A percentile compares a stretch with the other conserved stretches of the same genome.
Conservation (phyloP, 371 early-diverging fungal genomes). For the Lichtheimia hyalospora region DNA sequence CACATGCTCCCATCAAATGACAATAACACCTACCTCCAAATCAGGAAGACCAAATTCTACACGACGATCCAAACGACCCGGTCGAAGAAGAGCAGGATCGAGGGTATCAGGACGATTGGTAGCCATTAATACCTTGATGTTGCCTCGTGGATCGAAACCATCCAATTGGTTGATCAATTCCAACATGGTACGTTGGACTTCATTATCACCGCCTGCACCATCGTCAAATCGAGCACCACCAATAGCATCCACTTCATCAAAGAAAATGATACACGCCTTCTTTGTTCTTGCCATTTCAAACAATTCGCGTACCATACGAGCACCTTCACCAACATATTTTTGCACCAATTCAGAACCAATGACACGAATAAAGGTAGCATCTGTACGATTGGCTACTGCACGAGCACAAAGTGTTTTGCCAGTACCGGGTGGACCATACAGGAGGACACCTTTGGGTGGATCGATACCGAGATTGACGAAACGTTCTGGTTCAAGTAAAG, state of each 20-base stretch:
- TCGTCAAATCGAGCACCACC: conserved; percentile 93
- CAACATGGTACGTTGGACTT: conserved; percentile 99
- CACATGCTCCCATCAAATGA: not conserved
- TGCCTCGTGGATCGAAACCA: conserved; percentile 99
- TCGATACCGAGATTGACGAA: conserved; percentile 99
- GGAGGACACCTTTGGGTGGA: conserved; percentile 98
- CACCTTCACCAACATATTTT: conserved; percentile 99
- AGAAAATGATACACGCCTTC: conserved; percentile 94
- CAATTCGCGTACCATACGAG: conserved; percentile 98
- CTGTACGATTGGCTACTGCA: conserved; percentile 99
- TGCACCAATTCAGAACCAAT: conserved; percentile 99
- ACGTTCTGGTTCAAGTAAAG: conserved; percentile 99
- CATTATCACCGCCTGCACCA: conserved; percentile 92
- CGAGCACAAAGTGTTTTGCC: conserved; percentile 99
- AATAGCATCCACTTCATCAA: conserved; percentile 99
- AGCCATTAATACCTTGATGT: conserved; percentile 99
- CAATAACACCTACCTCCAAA: conserved; percentile 54
- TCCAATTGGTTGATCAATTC: conserved; percentile 99
- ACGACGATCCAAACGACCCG: conserved; percentile 99
- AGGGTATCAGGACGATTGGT: conserved; percentile 99
- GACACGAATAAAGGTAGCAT: conserved; percentile 99
- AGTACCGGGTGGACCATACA: conserved; percentile 99
- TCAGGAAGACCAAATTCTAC: conserved; percentile 99
- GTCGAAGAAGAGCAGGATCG: conserved; percentile 97
- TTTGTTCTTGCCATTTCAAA: conserved; percentile 98